Conservation (phyloP, 306 rosid species). For the Notholithocarpus densiflorus region DNA sequence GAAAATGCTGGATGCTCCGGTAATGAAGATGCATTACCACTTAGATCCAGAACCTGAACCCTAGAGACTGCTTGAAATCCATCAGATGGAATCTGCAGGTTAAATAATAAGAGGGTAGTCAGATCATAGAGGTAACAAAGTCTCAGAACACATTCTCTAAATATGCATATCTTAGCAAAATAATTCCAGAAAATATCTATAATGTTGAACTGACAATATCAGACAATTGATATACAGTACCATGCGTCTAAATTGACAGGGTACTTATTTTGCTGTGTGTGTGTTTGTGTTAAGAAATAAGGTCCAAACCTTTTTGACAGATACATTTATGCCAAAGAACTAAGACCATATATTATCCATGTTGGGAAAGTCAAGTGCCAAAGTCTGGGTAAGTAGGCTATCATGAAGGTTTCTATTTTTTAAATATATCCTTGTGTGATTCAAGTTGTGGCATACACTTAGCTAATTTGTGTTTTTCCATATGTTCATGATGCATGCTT, state of each 20-base stretch:
- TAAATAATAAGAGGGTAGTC: slow-evolving; percentile 20
- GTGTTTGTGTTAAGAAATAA: background rate
- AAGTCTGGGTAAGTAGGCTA: background rate
- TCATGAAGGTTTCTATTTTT: background rate
- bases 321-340: background rate
- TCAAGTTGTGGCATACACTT: background rate
- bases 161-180: background rate
- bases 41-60: slow-evolving; percentile 79
- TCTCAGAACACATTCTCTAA: background rate
- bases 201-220: background rate
- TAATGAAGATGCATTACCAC: slow-evolving; percentile 65
- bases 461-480: background rate
- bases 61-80: slow-evolving; percentile 68
- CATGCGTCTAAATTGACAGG: background rate
- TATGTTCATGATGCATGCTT: background rate
- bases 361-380: background rate
- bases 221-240: background rate
- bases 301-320: background rate
- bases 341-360: background rate
- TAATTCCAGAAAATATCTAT: background rate
- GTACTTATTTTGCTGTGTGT: background rate
- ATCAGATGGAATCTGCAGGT: slow-evolving; percentile 69
- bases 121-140: slow-evolving; percentile 21
- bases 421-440: background rate
- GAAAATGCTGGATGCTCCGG: slow-evolving; percentile 63